Conservation (phyloP, 2,329 filamentous ascomycete species). For the Cytospora paraplurivora region DNA sequence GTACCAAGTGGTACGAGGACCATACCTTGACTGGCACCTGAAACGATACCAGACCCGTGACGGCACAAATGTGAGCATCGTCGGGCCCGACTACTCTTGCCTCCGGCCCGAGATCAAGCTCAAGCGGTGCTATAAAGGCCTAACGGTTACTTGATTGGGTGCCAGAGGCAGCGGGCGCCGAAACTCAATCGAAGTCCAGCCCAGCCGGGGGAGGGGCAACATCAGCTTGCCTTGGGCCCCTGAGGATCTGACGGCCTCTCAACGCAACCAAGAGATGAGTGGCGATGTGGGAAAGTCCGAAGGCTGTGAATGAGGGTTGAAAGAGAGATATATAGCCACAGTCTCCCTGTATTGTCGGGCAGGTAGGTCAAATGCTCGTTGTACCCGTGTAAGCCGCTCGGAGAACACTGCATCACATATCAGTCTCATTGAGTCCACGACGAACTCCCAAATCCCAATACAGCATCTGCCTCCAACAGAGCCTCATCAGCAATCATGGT, state of each 20-base stretch:
- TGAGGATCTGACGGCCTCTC: background rate
- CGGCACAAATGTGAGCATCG: background rate
- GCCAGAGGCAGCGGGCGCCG: background rate
- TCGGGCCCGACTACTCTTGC: background rate
- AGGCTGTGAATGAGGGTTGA: background rate
- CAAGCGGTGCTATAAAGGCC: background rate
- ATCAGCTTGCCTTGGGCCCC: background rate
- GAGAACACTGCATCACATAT: background rate
- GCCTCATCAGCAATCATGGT: constrained; percentile 11
- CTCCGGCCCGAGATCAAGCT: background rate
- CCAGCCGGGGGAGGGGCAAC: background rate
- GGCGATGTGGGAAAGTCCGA: background rate
- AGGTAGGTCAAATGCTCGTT: background rate
- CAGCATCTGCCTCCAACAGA: background rate
- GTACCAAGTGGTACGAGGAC: background rate
- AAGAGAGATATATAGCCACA: background rate
- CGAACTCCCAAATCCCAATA: background rate
- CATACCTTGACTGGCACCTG: background rate
- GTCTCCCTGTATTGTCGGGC: background rate
- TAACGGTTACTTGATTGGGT: background rate
- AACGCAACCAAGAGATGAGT: background rate
- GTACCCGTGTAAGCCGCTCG: background rate
- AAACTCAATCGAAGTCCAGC: background rate
- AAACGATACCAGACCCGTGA: background rate
- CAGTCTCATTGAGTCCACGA: too few species aligned